phyloP scores from a whole-genome alignment of 805 yeast species.

The Saccharomycopsis schoenii region DNA sequence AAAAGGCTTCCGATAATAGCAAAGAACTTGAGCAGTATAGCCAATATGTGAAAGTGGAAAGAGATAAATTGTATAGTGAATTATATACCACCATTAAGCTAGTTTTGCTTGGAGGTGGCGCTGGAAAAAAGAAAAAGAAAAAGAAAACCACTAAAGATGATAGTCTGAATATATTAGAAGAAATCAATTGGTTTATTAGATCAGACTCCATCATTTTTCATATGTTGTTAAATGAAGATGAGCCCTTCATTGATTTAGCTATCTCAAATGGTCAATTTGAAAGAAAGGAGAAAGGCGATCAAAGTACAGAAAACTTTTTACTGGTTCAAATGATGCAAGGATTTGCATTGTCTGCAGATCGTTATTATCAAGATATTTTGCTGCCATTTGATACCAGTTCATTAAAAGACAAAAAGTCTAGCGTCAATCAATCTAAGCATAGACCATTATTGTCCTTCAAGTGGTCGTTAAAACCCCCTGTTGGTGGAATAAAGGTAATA shows the following conservation, averaged over 20 bases:
- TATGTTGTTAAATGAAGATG: constrained; percentile 47
- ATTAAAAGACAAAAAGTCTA: constrained; percentile 14
- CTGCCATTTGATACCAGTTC: constrained; percentile 34
- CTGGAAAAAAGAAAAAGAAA: constrained; percentile 13
- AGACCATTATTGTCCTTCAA: constrained; percentile 31
- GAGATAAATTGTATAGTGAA: constrained; percentile 31
- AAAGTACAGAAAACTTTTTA: constrained; percentile 54
- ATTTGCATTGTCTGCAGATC: constrained; percentile 46
- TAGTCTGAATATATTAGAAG: constrained; percentile 22
- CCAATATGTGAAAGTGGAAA: constrained; percentile 26
- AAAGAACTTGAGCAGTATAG: constrained; percentile 30
- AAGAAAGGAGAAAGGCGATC: constrained; percentile 53
- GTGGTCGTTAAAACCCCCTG: constrained; percentile 79
- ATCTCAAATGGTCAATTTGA: constrained; percentile 51
- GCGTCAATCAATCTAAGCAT: constrained; percentile 13
- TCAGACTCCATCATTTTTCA: constrained; percentile 68
- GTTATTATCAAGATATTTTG: constrained; percentile 62
- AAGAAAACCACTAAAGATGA: constrained; percentile 19
- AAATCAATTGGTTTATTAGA: constrained; percentile 49
- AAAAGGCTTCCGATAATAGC: constrained; percentile 40
- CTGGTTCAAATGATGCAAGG: constrained; percentile 58
- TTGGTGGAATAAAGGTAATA: constrained; percentile 86
- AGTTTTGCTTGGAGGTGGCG: constrained; percentile 27
- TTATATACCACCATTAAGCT: constrained; percentile 38
- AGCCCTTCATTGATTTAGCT: constrained; percentile 63